A percentile compares a stretch with the other conserved stretches of the same genome.
phyloP scores from a whole-genome alignment of 73 alveolate species.

The Effrenium voratum region DNA sequence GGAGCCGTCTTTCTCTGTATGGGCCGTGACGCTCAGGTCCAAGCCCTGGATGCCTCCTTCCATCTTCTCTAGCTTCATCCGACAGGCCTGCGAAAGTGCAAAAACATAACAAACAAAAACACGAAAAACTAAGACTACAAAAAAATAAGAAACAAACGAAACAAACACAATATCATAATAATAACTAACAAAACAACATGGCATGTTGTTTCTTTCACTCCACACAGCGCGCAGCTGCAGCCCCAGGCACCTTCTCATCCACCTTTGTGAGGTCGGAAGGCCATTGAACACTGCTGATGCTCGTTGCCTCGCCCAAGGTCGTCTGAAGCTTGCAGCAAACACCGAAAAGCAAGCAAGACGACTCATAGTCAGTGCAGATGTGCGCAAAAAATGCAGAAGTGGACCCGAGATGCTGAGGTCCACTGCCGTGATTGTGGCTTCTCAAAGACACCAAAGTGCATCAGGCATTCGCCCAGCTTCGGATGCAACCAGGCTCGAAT shows the following conservation, averaged over 20 bases:
- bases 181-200: background rate
- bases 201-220: background rate
- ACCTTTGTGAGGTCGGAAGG: conserved; percentile 71
- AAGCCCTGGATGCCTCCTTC: conserved; percentile 49
- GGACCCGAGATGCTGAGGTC: conserved; percentile 32
- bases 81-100: conserved; percentile 41
- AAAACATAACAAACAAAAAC: background rate
- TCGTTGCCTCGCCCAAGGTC: conserved; percentile 33
- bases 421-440: conserved; percentile 64
- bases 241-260: conserved; percentile 33
- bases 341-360: too few relatives aligned
- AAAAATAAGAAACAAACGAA: background rate
- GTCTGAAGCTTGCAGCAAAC: background rate
- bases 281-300: conserved; percentile 12
- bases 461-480: conserved; percentile 51
- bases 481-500: conserved; percentile 82
- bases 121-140: background rate
- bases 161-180: too few relatives aligned
- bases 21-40: conserved; percentile 61
- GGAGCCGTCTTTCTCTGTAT: conserved; percentile 10
- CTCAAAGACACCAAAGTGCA: conserved; percentile 84
- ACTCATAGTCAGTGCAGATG: too few relatives aligned
- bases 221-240: background rate
- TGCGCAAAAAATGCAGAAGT: background rate
- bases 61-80: conserved; percentile 51